Base-by-base conservation (phyloP, 345 rosid species). In the Hypericum perforatum region DNA sequence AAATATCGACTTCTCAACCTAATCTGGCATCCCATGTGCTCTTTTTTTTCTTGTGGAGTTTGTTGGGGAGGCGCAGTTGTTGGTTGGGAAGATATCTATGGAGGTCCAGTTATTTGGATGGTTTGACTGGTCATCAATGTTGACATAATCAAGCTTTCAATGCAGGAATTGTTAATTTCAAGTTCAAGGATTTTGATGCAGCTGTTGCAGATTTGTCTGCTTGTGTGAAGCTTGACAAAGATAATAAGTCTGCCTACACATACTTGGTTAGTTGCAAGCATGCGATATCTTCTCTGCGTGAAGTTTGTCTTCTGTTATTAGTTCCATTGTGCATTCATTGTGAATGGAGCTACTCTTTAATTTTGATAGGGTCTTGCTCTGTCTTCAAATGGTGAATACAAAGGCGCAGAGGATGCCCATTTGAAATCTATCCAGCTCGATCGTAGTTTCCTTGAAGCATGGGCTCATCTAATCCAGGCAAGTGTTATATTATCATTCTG, bases 381-480 rank as follows among this genome's bases (percentile, higher is more conserved):
- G 55, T 78, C 88, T 62, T 76, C 90, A 40, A 69, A 76, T 55
- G 98, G 96, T 59, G 96, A 92, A 67, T 74, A 79, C 66, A 65
- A 41, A 72, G 76, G 63, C 69, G 90, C 96, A 15, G 94, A 87
- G 82, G 96, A 81, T 59, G 83, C 96, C 13, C 96, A 82, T 74
- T 57, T 76, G 61, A 85, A 85, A 68, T 76, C 96, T 46, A 82
- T 87, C 68, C 82, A 87, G 67, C 74, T 92, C 53, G 98, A 92
- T 76, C 63, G 47, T 45, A 76, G 63, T 59, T 92, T 82, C 71
- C 70, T 82, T 56, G 98, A 87, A 71, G 96, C 90, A 46, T 81
- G 90, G 98, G 86, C 74, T 71, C 94, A 87, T 83, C 82, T 87
- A 50, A 70, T 78, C 45, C 95, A 85, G 95, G 98, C 87, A 76